Conservation (phyloP, 2,329 filamentous ascomycete genomes). For the Tolypocladium inflatum region DNA sequence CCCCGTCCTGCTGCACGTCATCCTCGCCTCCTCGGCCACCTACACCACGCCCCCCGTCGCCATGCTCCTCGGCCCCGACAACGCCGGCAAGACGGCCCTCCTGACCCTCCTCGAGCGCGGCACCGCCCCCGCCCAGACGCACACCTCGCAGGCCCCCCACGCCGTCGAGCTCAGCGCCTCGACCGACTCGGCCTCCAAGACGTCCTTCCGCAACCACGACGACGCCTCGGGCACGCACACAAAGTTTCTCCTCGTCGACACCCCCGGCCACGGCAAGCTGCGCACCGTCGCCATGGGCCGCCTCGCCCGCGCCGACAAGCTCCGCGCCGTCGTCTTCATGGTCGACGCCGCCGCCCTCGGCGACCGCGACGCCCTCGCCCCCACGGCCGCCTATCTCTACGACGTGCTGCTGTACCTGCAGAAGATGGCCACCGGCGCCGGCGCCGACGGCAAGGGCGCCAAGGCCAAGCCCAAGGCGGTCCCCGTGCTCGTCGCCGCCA, state of each 20-base stretch:
- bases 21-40: conserved; percentile 57
- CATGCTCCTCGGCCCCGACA: conserved; percentile 71
- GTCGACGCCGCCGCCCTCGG: conserved; percentile 71
- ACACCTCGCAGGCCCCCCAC: conserved; percentile 43
- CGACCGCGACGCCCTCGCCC: conserved; percentile 51
- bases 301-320: conserved; percentile 33
- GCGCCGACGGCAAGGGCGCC: conserved; percentile 18
- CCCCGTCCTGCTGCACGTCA: conserved; percentile 68
- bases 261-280: conserved; percentile 91
- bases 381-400: conserved; percentile 78
- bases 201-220: conserved; percentile 47
- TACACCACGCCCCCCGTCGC: conserved; percentile 66
- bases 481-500: conserved; percentile 77
- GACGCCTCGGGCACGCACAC: conserved; percentile 46
- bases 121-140: conserved; percentile 33
- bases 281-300: conserved; percentile 56
- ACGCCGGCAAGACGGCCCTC: conserved; percentile 80
- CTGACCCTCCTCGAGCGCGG: conserved; percentile 63
- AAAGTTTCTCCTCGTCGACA: conserved; percentile 74
- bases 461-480: conserved; percentile 32
- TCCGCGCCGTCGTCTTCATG: conserved; percentile 73
- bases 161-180: conserved; percentile 46
- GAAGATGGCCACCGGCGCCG: conserved; percentile 41
- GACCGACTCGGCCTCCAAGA: conserved; percentile 30
- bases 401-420: conserved; percentile 80